Evolutionary conservation across 345 rosid species (phyloP).

Genomic region (Citrus mangshanensis): DNA sequence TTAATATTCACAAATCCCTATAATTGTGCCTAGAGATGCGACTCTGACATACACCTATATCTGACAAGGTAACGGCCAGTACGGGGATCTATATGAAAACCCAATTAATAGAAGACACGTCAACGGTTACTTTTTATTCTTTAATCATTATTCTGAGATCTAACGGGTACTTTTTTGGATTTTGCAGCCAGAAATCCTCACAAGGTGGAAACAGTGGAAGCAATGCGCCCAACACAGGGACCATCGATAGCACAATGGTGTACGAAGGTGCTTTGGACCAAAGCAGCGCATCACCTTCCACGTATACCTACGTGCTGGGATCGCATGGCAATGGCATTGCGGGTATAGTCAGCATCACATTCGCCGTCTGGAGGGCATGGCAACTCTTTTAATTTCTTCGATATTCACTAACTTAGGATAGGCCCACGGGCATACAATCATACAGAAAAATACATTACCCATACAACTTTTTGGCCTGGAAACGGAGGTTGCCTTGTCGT

Average conservation of each 20-base stretch:
- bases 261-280: constrained; percentile 61
- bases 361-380: constrained; percentile 43
- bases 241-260: constrained; percentile 47
- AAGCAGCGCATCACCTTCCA: constrained; percentile 43
- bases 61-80: constrained; percentile 13
- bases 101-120: constrained; percentile 15
- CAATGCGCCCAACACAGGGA: constrained; percentile 10
- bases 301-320: constrained; percentile 17
- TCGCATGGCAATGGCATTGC: constrained; percentile 22
- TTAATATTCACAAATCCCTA: constrained; percentile 12
- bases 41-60: neutral
- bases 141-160: neutral
- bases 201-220: constrained; percentile 26
- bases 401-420: neutral
- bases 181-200: constrained; percentile 70
- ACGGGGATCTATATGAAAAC: neutral
- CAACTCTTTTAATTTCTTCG: constrained; percentile 30
- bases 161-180: constrained; percentile 23
- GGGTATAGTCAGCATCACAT: constrained; percentile 19
- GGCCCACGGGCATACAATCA: neutral
- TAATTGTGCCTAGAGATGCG: neutral
- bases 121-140: neutral
- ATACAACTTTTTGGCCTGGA: constrained; percentile 9
- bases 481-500: neutral
- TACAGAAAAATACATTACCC: neutral